These are phyloP conservation scores for Helichrysum umbraculigerum DNA, from an alignment of 129 eudicot genomes.

Conservation along the genomic window DNA sequence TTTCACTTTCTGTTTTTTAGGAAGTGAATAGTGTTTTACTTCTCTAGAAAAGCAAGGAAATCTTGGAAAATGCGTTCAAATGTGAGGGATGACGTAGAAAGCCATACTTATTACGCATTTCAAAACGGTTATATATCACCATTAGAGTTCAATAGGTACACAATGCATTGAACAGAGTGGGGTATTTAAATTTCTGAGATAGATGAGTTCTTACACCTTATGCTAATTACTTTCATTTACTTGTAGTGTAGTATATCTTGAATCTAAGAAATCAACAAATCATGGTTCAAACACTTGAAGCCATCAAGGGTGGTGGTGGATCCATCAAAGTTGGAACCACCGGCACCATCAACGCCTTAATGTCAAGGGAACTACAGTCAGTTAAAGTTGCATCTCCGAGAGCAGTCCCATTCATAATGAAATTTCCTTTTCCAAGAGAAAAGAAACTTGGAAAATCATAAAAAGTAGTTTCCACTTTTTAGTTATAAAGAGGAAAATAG, in stretches of 20 bases:
- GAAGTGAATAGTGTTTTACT: too few relatives aligned
- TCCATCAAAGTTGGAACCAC: constrained; percentile 88
- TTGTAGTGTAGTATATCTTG: constrained; percentile 1
- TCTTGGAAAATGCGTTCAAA: too few relatives aligned
- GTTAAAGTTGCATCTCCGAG: constrained; percentile 36
- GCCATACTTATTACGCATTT: not conserved
- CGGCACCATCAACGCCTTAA: constrained; percentile 81
- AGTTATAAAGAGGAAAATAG: too few relatives aligned
- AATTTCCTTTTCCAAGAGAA: too few relatives aligned
- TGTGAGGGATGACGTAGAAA: too few relatives aligned
- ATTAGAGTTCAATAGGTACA: too few relatives aligned
- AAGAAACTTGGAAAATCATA: too few relatives aligned
- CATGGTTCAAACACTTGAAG: constrained; percentile 80
- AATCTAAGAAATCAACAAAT: constrained; percentile 14
- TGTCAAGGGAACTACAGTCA: constrained; percentile 72
- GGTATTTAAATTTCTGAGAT: not conserved
- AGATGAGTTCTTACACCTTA: not conserved
- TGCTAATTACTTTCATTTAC: not conserved
- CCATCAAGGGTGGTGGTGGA: constrained; percentile 92
- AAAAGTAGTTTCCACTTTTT: too few relatives aligned
- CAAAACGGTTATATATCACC: too few relatives aligned
- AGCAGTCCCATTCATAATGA: constrained; percentile 4
- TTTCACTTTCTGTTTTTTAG: too few relatives aligned
- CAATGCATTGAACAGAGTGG: not conserved
- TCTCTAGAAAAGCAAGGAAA: too few relatives aligned